Evolutionary conservation across 2,329 filamentous ascomycete species (phyloP), one percentile per base, ranked within the genome.

Genomic region (Phyllosticta paracitricarpa): DNA sequence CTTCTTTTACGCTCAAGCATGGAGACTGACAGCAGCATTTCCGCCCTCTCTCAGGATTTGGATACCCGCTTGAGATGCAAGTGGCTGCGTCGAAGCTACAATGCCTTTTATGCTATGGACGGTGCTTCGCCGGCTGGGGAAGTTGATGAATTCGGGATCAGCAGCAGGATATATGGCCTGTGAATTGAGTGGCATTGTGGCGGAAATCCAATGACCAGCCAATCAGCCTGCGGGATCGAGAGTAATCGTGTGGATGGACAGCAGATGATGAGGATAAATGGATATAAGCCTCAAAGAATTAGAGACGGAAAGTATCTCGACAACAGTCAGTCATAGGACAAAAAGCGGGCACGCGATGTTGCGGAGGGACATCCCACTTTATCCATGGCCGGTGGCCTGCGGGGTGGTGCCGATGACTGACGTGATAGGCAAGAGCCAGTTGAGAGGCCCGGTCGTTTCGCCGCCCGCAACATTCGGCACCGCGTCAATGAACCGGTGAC

Each of bases 91-190:
- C 71, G 89, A 95, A 10, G 92, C 84, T 56, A 97, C 89, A 62
- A 97, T 96, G 54, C 91, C 93, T 69, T 92, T 88, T 4, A 89
- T 92, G 73, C 91, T 96, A 73, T 97, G 92, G 12, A 97, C 90
- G 12, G 96, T 91, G 68, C 93, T 97, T 64, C 94, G 82, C 51
- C 93, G 84, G 67, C 91, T 95, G 9, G 89, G 75, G 71, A 90
- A 93, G 64, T 83, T 81, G 64, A 81, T 77, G 68, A 89, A 86
- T 61, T 78, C 74, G 8, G 79, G 75, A 54, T 81, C 75, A 24
- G 69, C 69, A 59, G 77, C 74, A 30, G 81, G 76, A 65, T 81
- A 82, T 58, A 84, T 73, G 59, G 57, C 61, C 62, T 73, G 74
- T 14, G 76, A 71, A 64, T 77, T 76, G 64, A 81, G 77, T 62